Evolutionary conservation across 2,329 filamentous ascomycete genomes (phyloP), one percentile per base, ranked within the genome.

Genomic region (Fusarium heterosporum): DNA sequence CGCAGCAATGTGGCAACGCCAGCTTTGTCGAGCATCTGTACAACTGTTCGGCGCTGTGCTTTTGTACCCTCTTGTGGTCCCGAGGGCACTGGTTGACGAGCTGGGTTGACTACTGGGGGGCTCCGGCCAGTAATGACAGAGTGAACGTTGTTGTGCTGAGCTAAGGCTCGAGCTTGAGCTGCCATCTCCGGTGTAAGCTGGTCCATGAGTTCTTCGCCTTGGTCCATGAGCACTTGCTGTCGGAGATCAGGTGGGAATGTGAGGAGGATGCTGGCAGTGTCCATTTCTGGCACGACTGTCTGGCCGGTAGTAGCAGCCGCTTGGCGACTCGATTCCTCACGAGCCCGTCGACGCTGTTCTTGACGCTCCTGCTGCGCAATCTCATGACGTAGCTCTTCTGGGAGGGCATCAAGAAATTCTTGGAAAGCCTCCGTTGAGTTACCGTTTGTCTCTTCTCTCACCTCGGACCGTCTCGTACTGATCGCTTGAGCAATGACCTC

Each of bases 1-100:
- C 96, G 92, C 41, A 99, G 85, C 32, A 99, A 83, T n/a, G 96
- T 98, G 26, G 96, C 96, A 68, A 99, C 90, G 26, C 96, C 96
- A 45, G 94, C 87, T 79, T 97, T 97, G 78, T 99, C 96, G 29
- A 99, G 87, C 91, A 99, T 97, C 76, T 99, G 96, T 25, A 97
- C 92, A 58, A 96, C 91, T 22, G 93, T 90, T 63, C 92, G 91
- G 57, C 92, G 89, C 72, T 91, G 90, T 36, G 84, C 80, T 80
- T 93, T 95, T 76, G 84, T 86, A 68, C 87, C 79, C 68, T 71
- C 75, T 58, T 78, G 78, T 42, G 82, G 81, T 54, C 82, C 83
- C 8, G 72, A 55, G 11, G 68, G 72, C n/a, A 58, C 69, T 38
- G 61, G 61, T 32, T 66, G 68, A 13, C 65, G 58, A 8, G 56